Evolutionary conservation across 2,329 filamentous ascomycete genomes (phyloP).

Genomic region (Diplodia corticola): DNA sequence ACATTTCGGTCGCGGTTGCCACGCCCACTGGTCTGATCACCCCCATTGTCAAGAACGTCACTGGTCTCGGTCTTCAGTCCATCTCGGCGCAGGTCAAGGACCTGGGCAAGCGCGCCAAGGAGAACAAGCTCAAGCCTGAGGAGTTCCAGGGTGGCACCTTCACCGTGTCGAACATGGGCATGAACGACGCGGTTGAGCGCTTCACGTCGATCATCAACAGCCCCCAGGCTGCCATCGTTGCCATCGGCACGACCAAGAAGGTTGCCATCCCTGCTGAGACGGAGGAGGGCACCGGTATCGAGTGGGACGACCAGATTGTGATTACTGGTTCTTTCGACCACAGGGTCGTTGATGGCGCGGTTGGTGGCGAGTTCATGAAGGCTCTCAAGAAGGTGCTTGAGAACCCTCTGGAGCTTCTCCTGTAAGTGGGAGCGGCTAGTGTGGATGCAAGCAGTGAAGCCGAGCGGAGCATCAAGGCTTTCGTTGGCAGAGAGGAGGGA

Average conservation of each 20-base stretch:
- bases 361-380: slow-evolving; percentile 94
- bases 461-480: neutral
- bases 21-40: slow-evolving; percentile 95
- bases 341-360: slow-evolving; percentile 95
- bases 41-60: slow-evolving; percentile 89
- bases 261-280: slow-evolving; percentile 81
- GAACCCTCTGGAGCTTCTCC: slow-evolving; percentile 91
- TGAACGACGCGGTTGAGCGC: slow-evolving; percentile 94
- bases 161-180: slow-evolving; percentile 99
- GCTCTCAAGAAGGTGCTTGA: slow-evolving; percentile 97
- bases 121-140: slow-evolving; percentile 98
- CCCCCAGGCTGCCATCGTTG: slow-evolving; percentile 91
- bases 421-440: slow-evolving; percentile 55
- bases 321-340: slow-evolving; percentile 97
- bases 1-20: slow-evolving; percentile 93
- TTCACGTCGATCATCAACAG: slow-evolving; percentile 99
- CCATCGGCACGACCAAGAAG: slow-evolving; percentile 93
- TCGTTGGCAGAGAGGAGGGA: neutral
- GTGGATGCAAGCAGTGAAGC: slow-evolving; percentile 8
- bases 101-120: slow-evolving; percentile 91
- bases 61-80: slow-evolving; percentile 79
- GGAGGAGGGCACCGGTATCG: slow-evolving; percentile 75
- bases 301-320: slow-evolving; percentile 96
- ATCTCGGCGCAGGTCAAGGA: slow-evolving; percentile 93
- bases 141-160: slow-evolving; percentile 99